phyloP scores from a whole-genome alignment of 75 land plant genomes.

The Pinus albicaulis region DNA sequence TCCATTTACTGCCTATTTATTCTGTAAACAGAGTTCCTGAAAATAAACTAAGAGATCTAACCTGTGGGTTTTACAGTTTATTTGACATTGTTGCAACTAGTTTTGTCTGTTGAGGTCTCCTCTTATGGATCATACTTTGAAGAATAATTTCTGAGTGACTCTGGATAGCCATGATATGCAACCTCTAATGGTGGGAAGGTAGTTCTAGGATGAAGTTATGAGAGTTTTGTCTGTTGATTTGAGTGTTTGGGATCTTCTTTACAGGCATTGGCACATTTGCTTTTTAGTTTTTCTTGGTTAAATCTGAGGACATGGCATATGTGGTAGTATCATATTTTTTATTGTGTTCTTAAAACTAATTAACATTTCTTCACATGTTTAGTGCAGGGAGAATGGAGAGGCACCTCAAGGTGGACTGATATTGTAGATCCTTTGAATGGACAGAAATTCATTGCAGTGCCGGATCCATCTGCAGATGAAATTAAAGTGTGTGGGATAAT shows the following conservation, averaged over 20 bases:
- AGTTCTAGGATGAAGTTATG: neutral
- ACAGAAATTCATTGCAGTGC: conserved; percentile 74
- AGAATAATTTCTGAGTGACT: neutral
- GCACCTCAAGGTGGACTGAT: conserved; percentile 47
- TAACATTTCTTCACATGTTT: conserved; percentile 12
- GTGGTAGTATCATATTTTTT: neutral
- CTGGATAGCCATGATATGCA: conserved; percentile 1
- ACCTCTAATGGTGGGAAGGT: no score
- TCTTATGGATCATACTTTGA: neutral
- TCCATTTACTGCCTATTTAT: neutral
- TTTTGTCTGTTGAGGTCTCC: neutral
- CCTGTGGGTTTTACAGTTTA: neutral
- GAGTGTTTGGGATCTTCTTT: conserved; percentile 5
- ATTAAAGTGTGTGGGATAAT: conserved; percentile 40
- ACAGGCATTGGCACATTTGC: neutral
- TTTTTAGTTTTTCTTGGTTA: neutral
- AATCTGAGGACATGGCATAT: neutral
- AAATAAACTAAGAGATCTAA: neutral
- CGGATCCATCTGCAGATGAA: conserved; percentile 62
- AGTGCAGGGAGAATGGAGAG: conserved; percentile 90
- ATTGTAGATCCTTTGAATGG: conserved; percentile 91
- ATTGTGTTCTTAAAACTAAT: neutral
- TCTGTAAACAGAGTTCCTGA: neutral
- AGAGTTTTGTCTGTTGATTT: neutral
- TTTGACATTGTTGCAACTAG: neutral